Base-by-base conservation (phyloP, 2,329 filamentous ascomycete species). In the Pseudophaeomoniella oleicola region DNA sequence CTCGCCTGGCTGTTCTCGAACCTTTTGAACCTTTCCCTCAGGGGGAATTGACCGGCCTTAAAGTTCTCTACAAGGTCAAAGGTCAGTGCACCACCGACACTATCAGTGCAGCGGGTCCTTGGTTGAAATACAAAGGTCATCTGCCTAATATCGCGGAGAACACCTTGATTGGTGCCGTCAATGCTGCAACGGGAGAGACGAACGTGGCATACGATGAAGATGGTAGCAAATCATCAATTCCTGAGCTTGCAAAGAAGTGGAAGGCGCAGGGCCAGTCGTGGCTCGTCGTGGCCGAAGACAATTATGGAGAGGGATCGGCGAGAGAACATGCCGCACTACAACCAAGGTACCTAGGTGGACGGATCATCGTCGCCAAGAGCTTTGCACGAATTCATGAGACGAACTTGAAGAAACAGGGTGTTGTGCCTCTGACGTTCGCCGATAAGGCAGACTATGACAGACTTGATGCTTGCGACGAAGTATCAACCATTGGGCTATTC, bases 61-160 rank as follows among this genome's bases (percentile, higher is more conserved):
- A 78, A 36, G 86, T 98, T 13, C 78, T 98, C 12, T 88, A 93
- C 69, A 96, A 96, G 65, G 81, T 96, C 45, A 81, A 87, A 44
- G 90, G 90, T 45, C 94, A 98, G 65, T 98, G 90, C 70, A 98
- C 90, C 39, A 98, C 90, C 31, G 90, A 98, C 62, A 96, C 90
- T 49, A 98, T 98, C 61, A 96, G 87, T 27, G 88, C 88, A 19
- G 88, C 88, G 1, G 88, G 88, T 4, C 88, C 88, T 12, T 96
- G 88, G 88, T 75, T 98, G 48, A 96, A 96, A 64, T 98, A 96
- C 75, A 96, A 96, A 70, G 90, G 90, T 44, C 90, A 98, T 61
- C 75, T 98, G 44, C 85, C 90, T 58, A 98, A 98, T 68, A 98
- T 98, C 59, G 82, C 79, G 49, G 85, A 85, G 55, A 98, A 98